These are phyloP conservation scores for Xylaria sp. DNA, from an alignment of 2,329 filamentous ascomycete species.

Conservation along the genomic window DNA sequence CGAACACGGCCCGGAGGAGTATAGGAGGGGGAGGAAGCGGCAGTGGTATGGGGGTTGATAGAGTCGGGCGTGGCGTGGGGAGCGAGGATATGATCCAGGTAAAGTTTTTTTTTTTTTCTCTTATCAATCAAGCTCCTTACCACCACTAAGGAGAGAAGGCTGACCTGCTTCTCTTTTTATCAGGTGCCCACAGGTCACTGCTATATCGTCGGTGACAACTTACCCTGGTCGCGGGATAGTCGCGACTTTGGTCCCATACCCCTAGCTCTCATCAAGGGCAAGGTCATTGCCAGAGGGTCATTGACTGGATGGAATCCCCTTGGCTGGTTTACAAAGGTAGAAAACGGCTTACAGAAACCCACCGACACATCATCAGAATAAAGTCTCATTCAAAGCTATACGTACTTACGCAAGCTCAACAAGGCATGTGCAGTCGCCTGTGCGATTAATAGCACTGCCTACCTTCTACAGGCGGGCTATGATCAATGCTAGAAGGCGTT, in stretches of 20 bases:
- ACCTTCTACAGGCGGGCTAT: background rate
- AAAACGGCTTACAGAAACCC: slow-evolving; percentile 43
- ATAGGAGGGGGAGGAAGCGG: background rate
- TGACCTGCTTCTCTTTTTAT: background rate
- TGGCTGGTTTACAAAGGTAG: slow-evolving; percentile 57
- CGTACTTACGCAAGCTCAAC: background rate
- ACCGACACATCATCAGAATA: background rate
- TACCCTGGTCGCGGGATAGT: slow-evolving; percentile 83
- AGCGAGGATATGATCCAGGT: slow-evolving; percentile 69
- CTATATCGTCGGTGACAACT: slow-evolving; percentile 88
- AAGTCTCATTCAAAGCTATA: background rate
- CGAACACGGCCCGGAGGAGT: background rate
- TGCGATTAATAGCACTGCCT: slow-evolving; percentile 6
- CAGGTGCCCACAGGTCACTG: slow-evolving; percentile 91
- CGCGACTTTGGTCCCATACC: slow-evolving; percentile 86
- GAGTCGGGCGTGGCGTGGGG: slow-evolving; percentile 19
- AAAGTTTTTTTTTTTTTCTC: slow-evolving; percentile 15
- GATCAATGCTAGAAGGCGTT: slow-evolving; percentile 23
- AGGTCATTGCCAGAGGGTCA: slow-evolving; percentile 67
- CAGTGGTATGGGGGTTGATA: slow-evolving; percentile 28
- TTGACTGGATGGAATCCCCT: slow-evolving; percentile 51
- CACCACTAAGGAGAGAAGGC: background rate
- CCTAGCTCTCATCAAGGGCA: slow-evolving; percentile 81
- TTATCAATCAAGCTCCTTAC: background rate
- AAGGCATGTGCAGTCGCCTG: background rate